Evolutionary conservation across 495 filamentous ascomycete species (phyloP).

Genomic region (Neurospora sp.): DNA sequence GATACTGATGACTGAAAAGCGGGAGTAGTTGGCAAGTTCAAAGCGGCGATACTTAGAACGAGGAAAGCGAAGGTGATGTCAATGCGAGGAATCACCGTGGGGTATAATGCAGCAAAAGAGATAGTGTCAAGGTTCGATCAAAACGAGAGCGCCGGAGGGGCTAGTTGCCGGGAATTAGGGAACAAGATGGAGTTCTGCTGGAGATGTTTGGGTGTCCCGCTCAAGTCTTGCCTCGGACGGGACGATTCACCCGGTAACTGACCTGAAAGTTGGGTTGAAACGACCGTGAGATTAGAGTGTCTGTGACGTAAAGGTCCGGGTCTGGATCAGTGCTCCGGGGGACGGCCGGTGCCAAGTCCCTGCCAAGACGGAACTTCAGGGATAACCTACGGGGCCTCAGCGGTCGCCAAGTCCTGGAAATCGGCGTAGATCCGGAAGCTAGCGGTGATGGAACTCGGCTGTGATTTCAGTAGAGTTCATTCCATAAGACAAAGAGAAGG

Average conservation of each 20-base stretch:
- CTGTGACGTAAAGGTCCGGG: background rate
- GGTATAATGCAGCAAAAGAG: background rate
- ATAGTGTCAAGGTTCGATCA: background rate
- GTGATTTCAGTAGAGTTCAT: background rate
- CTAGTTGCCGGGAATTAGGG: background rate
- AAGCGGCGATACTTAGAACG: background rate
- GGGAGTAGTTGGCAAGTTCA: background rate
- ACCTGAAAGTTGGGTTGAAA: background rate
- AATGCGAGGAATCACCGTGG: background rate
- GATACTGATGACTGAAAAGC: background rate
- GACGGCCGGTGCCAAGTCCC: background rate
- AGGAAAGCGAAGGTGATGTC: background rate
- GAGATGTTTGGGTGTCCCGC: background rate
- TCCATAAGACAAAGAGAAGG: background rate
- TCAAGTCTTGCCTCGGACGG: background rate
- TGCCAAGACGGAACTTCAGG: background rate
- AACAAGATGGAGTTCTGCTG: background rate
- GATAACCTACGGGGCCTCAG: background rate
- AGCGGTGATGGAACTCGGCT: background rate
- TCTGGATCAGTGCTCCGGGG: background rate
- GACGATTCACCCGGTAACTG: background rate
- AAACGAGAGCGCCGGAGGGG: background rate
- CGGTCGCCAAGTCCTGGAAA: background rate
- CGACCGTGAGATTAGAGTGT: background rate
- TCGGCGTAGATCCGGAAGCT: background rate